Evolutionary conservation across 495 filamentous ascomycete genomes (phyloP), one percentile per base, ranked within the genome.

Genomic region (Podospora fimiseda): DNA sequence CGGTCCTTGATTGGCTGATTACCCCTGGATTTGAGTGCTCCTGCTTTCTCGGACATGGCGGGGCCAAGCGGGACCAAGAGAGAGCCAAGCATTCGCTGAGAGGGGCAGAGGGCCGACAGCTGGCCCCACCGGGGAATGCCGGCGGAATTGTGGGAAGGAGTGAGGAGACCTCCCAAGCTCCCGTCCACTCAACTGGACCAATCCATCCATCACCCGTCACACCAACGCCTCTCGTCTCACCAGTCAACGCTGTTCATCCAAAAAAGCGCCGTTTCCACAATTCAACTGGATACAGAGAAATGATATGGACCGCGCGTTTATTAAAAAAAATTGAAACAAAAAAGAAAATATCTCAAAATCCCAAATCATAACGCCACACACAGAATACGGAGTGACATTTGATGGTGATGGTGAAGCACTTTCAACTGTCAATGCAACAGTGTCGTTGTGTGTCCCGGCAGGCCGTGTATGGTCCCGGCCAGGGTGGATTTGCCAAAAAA

Each of bases 1-100:
- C 20, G 50, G 39, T 22, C 24, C 2, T 9, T 52, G 50, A 64
- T 64, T 64, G 61, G 61, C 3, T 37, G 2, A 16, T 3, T 23
- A 23, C 42, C 53, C 39, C 48, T 48, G 53, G 55, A 13, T 13
- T 3, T 41, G n/a, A n/a, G n/a, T n/a, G n/a, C n/a, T n/a, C n/a
- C n/a, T n/a, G n/a, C n/a, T 41, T 41, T n/a, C 42, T 44, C 27
- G 27, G 27, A 33, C 27, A 33, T 33, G 6, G 27, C 27, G 27
- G 27, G 43, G 38, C 43, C 2, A 1, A 39, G 1, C 6, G 14
- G n/a, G 27, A 14, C 7, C 39, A 15, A 36, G 16, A 8, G n/a
- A 20, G 42, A 30, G 27, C 27, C 27, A 33, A 33, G 27, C 27
- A 11, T 33, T 33, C 11, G 27, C 27, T 11, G 11, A 33, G 11